Percentiles rank a stretch among this genome's conserved stretches.
phyloP scores from a whole-genome alignment of 2,329 filamentous ascomycete genomes.

The Penicillium decumbens region DNA sequence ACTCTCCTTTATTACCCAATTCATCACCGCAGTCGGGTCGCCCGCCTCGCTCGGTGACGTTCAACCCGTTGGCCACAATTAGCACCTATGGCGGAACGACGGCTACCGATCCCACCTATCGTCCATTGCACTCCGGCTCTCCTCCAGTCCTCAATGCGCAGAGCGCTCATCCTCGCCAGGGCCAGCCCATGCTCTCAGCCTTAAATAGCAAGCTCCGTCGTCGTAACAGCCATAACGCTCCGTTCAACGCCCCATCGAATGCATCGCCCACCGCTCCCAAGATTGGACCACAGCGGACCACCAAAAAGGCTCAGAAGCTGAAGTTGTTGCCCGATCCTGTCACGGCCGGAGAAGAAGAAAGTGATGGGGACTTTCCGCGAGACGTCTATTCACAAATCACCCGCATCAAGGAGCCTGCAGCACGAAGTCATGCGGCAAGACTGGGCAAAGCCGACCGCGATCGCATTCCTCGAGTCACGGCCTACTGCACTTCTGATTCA shows the following conservation, averaged over 20 bases:
- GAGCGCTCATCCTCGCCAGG: constrained; percentile 23
- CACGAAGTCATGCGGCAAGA: constrained; percentile 82
- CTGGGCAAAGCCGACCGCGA: constrained; percentile 90
- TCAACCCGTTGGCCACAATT: constrained; percentile 46
- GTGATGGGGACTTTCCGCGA: constrained; percentile 83
- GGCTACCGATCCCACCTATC: constrained; percentile 39
- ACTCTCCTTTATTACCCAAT: constrained; percentile 39
- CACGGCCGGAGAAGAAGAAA: constrained; percentile 72
- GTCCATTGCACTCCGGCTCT: constrained; percentile 39
- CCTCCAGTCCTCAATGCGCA: constrained; percentile 32
- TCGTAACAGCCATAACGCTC: constrained; percentile 73
- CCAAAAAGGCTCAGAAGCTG: constrained; percentile 92
- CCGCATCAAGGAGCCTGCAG: constrained; percentile 92
- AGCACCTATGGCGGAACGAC: constrained; percentile 42
- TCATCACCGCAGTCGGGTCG: constrained; percentile 38
- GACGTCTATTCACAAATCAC: constrained; percentile 99
- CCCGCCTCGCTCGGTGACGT: constrained; percentile 44
- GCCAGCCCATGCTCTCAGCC: constrained; percentile 64
- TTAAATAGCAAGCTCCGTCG: constrained; percentile 83
- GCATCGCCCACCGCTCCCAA: constrained; percentile 54
- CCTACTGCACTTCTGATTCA: constrained; percentile 89
- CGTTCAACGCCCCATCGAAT: constrained; percentile 42
- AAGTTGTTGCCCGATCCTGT: constrained; percentile 94
- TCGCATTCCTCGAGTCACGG: constrained; percentile 82
- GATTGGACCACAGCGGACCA: constrained; percentile 90